phyloP scores from a whole-genome alignment of 2,329 filamentous ascomycete species.

The Neophaeococcomyces mojaviensis region DNA sequence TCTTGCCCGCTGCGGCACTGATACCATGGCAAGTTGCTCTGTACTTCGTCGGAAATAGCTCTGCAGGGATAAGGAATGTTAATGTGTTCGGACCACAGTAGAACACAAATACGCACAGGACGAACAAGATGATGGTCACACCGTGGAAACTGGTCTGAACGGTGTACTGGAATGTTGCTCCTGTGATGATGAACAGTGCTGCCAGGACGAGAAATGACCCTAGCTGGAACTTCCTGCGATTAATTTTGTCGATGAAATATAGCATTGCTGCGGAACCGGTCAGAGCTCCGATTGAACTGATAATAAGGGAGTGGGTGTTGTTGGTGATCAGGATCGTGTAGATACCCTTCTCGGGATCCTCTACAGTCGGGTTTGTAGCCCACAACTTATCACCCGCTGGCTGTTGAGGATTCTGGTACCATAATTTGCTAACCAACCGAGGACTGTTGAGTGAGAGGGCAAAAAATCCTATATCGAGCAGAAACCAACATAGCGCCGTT shows the following conservation, averaged over 20 bases:
- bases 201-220: neutral
- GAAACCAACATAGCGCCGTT: neutral
- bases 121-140: neutral
- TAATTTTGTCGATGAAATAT: neutral
- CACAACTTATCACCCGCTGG: neutral
- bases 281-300: neutral
- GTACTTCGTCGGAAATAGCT: slow-evolving; percentile 32
- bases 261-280: neutral
- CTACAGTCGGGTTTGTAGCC: neutral
- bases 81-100: slow-evolving; percentile 29
- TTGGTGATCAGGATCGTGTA: slow-evolving; percentile 2
- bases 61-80: slow-evolving; percentile 32
- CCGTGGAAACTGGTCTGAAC: neutral
- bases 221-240: neutral
- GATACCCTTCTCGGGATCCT: neutral
- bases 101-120: slow-evolving; percentile 19
- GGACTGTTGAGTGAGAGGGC: neutral
- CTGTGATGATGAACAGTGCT: neutral
- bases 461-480: neutral
- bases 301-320: slow-evolving; percentile 5
- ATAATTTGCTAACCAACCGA: neutral
- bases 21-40: slow-evolving; percentile 31
- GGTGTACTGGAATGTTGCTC: neutral
- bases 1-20: slow-evolving; percentile 30
- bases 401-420: neutral